These are phyloP conservation scores for Ustilago curta DNA, from an alignment of 1,284 basidiomycete species.

Conservation along the genomic window DNA sequence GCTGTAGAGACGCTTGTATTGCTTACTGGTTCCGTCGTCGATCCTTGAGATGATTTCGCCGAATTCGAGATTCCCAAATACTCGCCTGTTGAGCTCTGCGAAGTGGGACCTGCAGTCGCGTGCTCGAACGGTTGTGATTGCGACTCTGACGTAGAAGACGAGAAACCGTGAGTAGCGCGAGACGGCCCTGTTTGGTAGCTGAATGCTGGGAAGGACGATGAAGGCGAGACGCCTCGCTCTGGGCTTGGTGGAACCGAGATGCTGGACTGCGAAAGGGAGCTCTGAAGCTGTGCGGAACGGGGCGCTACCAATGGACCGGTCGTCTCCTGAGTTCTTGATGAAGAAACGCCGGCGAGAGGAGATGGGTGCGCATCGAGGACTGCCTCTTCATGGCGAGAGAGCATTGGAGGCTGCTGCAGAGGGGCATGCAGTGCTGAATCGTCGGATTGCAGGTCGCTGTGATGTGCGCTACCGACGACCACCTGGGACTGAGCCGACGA, in stretches of 20 bases:
- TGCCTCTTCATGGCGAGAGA: constrained; percentile 1
- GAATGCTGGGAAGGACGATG: constrained; percentile 30
- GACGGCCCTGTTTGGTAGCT: constrained; percentile 16
- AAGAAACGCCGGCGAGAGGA: neutral
- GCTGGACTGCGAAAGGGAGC: constrained; percentile 26
- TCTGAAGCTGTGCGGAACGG: constrained; percentile 15
- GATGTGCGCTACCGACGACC: constrained; percentile 5
- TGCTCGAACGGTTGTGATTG: neutral
- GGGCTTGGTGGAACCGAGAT: constrained; percentile 22
- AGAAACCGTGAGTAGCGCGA: constrained; percentile 11
- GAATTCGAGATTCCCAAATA: neutral
- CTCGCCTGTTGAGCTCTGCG: neutral
- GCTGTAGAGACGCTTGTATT: neutral
- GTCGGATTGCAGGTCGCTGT: constrained; percentile 1
- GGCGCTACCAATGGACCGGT: neutral
- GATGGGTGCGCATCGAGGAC: neutral
- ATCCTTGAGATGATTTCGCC: neutral
- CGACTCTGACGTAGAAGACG: constrained; percentile 1
- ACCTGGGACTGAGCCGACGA: constrained; percentile 19
- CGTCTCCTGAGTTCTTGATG: neutral
- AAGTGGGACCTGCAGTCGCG: neutral
- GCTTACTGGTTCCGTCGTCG: neutral
- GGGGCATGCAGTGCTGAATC: constrained; percentile 2
- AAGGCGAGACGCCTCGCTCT: constrained; percentile 32
- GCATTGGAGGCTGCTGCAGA: constrained; percentile 15